A percentile compares a stretch with the other conserved stretches of the same genome.
Conservation (phyloP, 345 rosid genomes). For the Schrenkiella parvula region DNA sequence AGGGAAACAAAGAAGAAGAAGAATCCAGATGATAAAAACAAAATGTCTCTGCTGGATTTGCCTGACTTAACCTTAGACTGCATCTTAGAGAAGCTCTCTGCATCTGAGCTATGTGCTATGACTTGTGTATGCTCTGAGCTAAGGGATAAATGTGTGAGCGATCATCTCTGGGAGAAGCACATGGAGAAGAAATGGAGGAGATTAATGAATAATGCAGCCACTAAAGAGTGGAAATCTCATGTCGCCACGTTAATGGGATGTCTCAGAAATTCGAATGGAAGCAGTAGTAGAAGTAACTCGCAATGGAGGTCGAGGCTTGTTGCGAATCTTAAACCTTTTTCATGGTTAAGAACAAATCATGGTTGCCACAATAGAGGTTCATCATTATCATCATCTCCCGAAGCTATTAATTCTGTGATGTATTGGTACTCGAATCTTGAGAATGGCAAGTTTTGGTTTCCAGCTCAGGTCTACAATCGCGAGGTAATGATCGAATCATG, state of each 20-base stretch:
- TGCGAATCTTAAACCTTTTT: conserved; percentile 39
- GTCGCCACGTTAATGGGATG: conserved; percentile 34
- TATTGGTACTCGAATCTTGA: conserved; percentile 73
- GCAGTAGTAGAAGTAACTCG: conserved; percentile 24
- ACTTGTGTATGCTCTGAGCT: conserved; percentile 60
- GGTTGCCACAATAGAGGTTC: conserved; percentile 20
- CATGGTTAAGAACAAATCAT: conserved; percentile 37
- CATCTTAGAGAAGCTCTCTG: conserved; percentile 66
- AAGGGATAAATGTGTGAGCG: conserved; percentile 54
- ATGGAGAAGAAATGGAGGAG: conserved; percentile 76
- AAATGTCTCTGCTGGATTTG: conserved; percentile 59
- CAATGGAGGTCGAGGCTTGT: conserved; percentile 33
- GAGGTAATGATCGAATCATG: conserved; percentile 49
- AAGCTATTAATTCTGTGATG: conserved; percentile 55
- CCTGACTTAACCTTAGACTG: conserved; percentile 75
- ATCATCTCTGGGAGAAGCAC: conserved; percentile 72
- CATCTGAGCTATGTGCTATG: conserved; percentile 67
- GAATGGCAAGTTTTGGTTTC: conserved; percentile 76
- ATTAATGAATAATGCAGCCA: conserved; percentile 60
- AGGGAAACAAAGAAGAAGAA: conserved; percentile 6
- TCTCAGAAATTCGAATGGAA: background rate
- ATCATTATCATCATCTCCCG: conserved; percentile 13
- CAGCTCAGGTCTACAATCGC: conserved; percentile 86
- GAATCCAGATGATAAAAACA: conserved; percentile 26
- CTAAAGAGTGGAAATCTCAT: conserved; percentile 58